These are phyloP conservation scores for Pyricularia grisea DNA, from an alignment of 2,329 filamentous ascomycete genomes.

Conservation along the genomic window DNA sequence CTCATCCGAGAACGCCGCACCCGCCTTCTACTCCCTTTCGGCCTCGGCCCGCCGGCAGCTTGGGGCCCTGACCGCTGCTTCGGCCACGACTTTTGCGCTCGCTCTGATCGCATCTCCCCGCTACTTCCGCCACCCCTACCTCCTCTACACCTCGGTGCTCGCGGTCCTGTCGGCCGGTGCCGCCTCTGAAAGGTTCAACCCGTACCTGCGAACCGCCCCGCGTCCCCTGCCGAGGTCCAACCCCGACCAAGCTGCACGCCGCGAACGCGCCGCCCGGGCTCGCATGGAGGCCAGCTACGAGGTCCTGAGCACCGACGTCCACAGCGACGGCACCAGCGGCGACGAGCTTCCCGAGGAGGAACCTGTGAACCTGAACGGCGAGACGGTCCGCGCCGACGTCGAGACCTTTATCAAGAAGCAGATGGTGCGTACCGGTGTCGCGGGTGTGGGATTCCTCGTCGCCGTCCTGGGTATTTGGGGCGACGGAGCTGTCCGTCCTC, in stretches of 20 bases:
- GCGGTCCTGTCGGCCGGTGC: constrained; percentile 51
- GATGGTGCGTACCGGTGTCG: constrained; percentile 41
- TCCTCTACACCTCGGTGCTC: constrained; percentile 73
- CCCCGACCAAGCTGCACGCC: constrained; percentile 10
- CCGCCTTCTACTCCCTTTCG: constrained; percentile 61
- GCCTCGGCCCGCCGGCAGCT: constrained; percentile 55
- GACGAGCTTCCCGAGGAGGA: constrained; percentile 31
- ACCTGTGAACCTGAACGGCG: constrained; percentile 45
- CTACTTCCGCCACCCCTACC: constrained; percentile 73
- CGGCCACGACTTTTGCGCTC: constrained; percentile 62
- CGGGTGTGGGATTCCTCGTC: constrained; percentile 49
- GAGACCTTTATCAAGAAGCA: constrained; percentile 46
- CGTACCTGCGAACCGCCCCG: constrained; percentile 23
- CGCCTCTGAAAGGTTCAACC: constrained; percentile 37
- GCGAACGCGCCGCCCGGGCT: constrained; percentile 19
- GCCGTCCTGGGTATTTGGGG: constrained; percentile 59
- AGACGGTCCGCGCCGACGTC: constrained; percentile 49
- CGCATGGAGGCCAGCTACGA: constrained; percentile 66
- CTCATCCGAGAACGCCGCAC: constrained; percentile 60
- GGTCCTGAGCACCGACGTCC: constrained; percentile 40
- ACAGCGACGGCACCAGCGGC: constrained; percentile 32
- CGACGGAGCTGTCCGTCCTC: constrained; percentile 33
- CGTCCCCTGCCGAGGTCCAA: background rate
- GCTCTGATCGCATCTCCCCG: constrained; percentile 71
- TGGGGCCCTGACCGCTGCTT: constrained; percentile 56